phyloP scores from a whole-genome alignment of 1,139 yeast genomes.

The Lodderomyces parapsilosis region DNA sequence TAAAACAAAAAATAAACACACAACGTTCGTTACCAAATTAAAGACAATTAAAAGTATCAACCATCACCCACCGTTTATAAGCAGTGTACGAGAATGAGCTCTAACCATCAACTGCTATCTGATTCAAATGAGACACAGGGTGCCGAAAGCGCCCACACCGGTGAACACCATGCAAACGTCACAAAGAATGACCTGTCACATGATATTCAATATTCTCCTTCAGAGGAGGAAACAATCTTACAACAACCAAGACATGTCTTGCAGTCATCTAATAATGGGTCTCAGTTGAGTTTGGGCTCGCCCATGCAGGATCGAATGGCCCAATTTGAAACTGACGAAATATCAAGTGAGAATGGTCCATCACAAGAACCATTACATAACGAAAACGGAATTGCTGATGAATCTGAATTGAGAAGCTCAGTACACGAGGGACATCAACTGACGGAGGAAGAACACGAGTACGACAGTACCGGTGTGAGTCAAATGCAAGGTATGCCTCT shows the following conservation, averaged over 20 bases:
- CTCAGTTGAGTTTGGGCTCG: constrained; percentile 12
- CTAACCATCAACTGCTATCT: not conserved
- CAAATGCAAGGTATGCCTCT: constrained; percentile 30
- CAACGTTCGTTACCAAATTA: not conserved
- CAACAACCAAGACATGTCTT: not conserved
- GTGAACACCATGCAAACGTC: not conserved
- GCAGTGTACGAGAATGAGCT: not conserved
- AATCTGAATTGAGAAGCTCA: not conserved
- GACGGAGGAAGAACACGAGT: constrained; percentile 2
- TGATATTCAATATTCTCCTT: not conserved
- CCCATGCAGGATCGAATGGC: constrained; percentile 14
- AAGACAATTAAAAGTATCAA: not conserved
- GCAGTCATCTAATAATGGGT: not conserved
- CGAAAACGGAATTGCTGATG: not conserved
- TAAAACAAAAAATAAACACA: no score
- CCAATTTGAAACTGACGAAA: constrained; percentile 7
- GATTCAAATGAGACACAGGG: not conserved
- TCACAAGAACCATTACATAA: not conserved
- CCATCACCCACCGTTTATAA: not conserved
- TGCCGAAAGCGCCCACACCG: not conserved
- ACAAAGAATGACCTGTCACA: not conserved
- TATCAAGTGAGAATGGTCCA: not conserved
- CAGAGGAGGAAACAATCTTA: not conserved
- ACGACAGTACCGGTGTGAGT: constrained; percentile 4
- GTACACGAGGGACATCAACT: not conserved